Evolutionary conservation across 2,329 filamentous ascomycete species (phyloP).

Genomic region (Venturia nashicola): DNA sequence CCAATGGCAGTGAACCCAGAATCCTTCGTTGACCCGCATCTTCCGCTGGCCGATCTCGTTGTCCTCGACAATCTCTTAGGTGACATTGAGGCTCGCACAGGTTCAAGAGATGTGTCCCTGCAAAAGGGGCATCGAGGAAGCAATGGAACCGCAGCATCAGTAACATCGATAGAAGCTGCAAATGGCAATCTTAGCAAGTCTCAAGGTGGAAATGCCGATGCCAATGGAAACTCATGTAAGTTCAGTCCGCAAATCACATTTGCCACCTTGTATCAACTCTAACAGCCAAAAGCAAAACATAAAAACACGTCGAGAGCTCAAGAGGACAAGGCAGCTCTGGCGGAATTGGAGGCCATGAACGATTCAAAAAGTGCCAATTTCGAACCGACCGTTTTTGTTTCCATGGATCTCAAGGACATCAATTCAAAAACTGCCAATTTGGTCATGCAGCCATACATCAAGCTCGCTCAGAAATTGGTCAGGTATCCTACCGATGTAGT

Average conservation of each 20-base stretch:
- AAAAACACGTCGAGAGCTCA: slow-evolving; percentile 6
- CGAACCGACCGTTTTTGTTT: slow-evolving; percentile 42
- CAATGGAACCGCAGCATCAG: not conserved
- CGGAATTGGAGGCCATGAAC: slow-evolving; percentile 37
- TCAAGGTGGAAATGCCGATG: not conserved
- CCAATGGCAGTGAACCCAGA: not conserved
- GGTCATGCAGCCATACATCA: slow-evolving; percentile 47
- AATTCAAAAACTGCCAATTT: slow-evolving; percentile 29
- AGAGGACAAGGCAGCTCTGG: slow-evolving; percentile 23
- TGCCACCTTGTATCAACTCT: not conserved
- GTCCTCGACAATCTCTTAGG: slow-evolving; percentile 26
- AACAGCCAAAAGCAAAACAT: slow-evolving; percentile 8
- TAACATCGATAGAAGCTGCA: not conserved
- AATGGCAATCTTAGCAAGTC: not conserved
- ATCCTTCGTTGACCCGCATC: slow-evolving; percentile 17
- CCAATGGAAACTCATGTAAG: not conserved
- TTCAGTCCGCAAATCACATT: not conserved
- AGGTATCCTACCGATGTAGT: slow-evolving; percentile 61
- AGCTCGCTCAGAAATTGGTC: slow-evolving; percentile 42
- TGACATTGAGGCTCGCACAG: slow-evolving; percentile 15
- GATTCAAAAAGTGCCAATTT: slow-evolving; percentile 35
- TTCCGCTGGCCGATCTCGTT: slow-evolving; percentile 27
- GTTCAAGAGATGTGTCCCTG: not conserved
- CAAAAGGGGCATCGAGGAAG: slow-evolving; percentile 1
- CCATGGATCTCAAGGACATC: slow-evolving; percentile 38